These are phyloP conservation scores for Phlyctochytrium bullatum DNA, from an alignment of 192 early-diverging fungal genomes.

Conservation along the genomic window DNA sequence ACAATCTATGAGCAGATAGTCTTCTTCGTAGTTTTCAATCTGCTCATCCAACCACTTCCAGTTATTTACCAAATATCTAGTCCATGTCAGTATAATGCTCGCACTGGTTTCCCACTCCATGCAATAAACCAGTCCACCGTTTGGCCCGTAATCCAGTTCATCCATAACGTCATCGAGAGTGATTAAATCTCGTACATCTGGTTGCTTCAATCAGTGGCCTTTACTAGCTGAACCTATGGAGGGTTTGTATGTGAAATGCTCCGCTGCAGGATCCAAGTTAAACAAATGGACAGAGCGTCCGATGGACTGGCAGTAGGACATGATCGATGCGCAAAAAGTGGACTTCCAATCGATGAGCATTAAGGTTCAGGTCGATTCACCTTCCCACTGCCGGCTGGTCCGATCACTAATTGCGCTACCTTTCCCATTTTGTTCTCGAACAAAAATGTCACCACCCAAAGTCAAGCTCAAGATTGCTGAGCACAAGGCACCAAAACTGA, in stretches of 20 bases:
- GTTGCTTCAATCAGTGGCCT: neutral
- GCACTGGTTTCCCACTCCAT: conserved; percentile 69
- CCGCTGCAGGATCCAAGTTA: conserved; percentile 97
- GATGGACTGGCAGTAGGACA: conserved; percentile 87
- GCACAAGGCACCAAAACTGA: neutral
- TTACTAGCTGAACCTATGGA: conserved; percentile 59
- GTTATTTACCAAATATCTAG: conserved; percentile 84
- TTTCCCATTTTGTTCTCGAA: conserved; percentile 41
- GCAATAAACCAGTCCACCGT: conserved; percentile 96
- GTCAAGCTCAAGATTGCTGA: neutral
- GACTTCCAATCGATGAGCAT: conserved; percentile 43
- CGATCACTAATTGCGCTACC: conserved; percentile 90
- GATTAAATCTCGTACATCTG: conserved; percentile 93
- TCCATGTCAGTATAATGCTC: neutral
- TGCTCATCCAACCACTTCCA: conserved; percentile 97
- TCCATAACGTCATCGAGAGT: conserved; percentile 98
- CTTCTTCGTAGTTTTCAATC: conserved; percentile 86
- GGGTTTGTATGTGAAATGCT: conserved; percentile 91
- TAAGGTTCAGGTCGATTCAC: conserved; percentile 19
- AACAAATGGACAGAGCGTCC: conserved; percentile 86
- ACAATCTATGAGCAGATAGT: conserved; percentile 96
- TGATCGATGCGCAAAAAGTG: conserved; percentile 93
- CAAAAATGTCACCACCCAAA: neutral
- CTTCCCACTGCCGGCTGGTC: conserved; percentile 91
- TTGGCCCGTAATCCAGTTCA: conserved; percentile 95